A percentile compares a stretch with the other conserved stretches of the same genome.
Evolutionary conservation across 176 grass and related monocot species (phyloP).

Genomic region (Alloteropsis semialata): DNA sequence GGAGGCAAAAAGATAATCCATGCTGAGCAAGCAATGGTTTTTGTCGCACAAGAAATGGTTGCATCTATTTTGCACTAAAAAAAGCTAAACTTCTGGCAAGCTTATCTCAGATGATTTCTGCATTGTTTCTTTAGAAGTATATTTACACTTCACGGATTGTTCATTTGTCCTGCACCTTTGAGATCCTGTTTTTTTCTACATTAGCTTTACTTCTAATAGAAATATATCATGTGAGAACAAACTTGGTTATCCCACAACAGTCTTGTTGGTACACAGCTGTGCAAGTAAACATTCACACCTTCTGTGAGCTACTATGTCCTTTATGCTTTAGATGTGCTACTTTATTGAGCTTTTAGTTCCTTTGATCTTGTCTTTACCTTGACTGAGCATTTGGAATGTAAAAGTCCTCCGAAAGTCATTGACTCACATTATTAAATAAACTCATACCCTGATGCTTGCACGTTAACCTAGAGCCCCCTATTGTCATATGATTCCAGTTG

Average conservation of each 20-base stretch:
- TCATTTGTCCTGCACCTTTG: not conserved
- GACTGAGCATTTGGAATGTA: slow-evolving; percentile 1
- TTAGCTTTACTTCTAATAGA: not conserved
- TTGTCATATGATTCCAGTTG: not conserved
- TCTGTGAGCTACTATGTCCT: not conserved
- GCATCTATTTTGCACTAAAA: not conserved
- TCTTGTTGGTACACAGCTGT: not conserved
- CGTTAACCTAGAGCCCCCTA: not conserved
- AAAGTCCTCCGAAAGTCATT: not conserved
- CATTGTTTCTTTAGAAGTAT: not conserved
- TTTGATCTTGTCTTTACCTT: not conserved
- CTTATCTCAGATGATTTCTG: not conserved
- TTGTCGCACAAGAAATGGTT: not conserved
- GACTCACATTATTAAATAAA: not conserved
- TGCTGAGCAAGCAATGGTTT: not conserved
- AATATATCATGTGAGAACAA: not conserved
- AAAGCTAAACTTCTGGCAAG: slow-evolving; percentile 10
- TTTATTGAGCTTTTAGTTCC: slow-evolving; percentile 6
- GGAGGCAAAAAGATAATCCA: not conserved
- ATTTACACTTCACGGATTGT: not conserved
- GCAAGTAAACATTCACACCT: slow-evolving; percentile 7
- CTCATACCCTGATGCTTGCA: slow-evolving; percentile 1
- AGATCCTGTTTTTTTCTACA: not conserved
- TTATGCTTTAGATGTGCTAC: slow-evolving; percentile 11
- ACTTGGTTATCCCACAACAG: not conserved